Evolutionary conservation across 352 stramenopile species (phyloP), one percentile per base, ranked within the genome.

Genomic region (Globisporangium nagaii): DNA sequence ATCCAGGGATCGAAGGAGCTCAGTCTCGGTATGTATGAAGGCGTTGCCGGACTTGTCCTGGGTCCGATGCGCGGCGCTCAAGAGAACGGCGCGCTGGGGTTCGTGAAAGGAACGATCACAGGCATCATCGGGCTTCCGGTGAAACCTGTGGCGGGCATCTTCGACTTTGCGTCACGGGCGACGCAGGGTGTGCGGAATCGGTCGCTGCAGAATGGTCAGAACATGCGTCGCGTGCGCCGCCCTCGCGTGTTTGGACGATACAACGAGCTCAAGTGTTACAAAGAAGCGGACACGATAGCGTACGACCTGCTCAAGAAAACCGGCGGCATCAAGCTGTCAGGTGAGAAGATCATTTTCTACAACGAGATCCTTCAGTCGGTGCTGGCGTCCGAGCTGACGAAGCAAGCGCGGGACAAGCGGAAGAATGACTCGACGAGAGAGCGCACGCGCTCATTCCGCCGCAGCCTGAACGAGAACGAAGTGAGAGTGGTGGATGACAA

Each of bases 301-400:
- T 91, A 93, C 49, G 82, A 93, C 49, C 51, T 95, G 53, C 67
- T 95, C 9, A 87, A 84, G 56, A 78, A 81, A 34, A 89, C 84
- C 0, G 82, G 78, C 2, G 83, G 83, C 7, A 46, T 71, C 8
- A 82, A 80, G 43, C 49, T 94, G 3, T 85, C 77, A 1, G 69
- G 75, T 3, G 84, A 93, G 55, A 94, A 95, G 56, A 91, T 95
- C 54, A 82, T 95, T 40, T 95, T 91, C 46, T 92, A 94, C 68
- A 86, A 89, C 45, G 82, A 92, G 59, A 80, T 95, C 44, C 60
- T 93, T 25, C 86, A 95, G 61, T 87, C 65, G 1, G 76, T 93
- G 3, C 66, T 71, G 12, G 84, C 73, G 3, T 75, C 79, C 2
- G 82, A 94, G 60, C 57, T 95, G 37, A 89, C 82, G 24, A 74